Conservation (phyloP, 139 green algal genomes). For the Marvania coccoides region DNA sequence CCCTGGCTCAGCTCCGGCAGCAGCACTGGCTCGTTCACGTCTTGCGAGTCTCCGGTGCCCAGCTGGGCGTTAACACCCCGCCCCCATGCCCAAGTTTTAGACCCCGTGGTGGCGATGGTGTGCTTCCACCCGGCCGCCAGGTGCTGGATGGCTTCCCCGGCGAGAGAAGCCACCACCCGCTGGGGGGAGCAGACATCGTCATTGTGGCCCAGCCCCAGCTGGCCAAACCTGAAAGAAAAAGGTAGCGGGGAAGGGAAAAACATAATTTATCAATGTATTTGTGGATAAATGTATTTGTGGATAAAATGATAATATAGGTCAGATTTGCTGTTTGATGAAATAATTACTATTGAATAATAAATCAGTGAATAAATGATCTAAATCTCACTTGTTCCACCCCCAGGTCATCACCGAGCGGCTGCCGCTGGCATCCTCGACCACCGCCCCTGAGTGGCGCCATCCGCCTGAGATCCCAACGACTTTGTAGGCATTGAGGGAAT, state of each 20-base stretch:
- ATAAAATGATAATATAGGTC: too few relatives aligned
- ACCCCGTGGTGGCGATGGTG: slow-evolving; percentile 48
- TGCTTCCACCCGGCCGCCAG: slow-evolving; percentile 84
- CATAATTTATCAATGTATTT: too few relatives aligned
- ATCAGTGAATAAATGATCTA: too few relatives aligned
- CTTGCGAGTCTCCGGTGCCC: slow-evolving; percentile 24
- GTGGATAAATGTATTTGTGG: too few relatives aligned
- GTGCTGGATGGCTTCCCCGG: slow-evolving; percentile 24
- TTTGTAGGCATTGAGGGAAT: slow-evolving; percentile 18
- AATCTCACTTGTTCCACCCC: slow-evolving; percentile 84
- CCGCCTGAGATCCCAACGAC: slow-evolving; percentile 59
- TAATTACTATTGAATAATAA: not conserved
- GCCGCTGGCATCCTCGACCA: slow-evolving; percentile 42
- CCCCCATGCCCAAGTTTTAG: slow-evolving; percentile 70
- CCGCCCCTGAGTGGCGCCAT: slow-evolving; percentile 78
- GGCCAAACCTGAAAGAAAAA: slow-evolving; percentile 55
- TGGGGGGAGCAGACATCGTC: slow-evolving; percentile 39
- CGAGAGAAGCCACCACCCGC: slow-evolving; percentile 27
- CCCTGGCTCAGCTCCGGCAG: not conserved
- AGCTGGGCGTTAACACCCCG: slow-evolving; percentile 80
- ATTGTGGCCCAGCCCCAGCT: slow-evolving; percentile 61
- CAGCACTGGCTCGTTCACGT: not conserved
- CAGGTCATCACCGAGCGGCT: slow-evolving; percentile 73
- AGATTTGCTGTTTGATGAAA: too few relatives aligned
- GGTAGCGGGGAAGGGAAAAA: not conserved